Conservation (phyloP, 805 yeast genomes). For the Cyberlindnera euphorbiiphila region DNA sequence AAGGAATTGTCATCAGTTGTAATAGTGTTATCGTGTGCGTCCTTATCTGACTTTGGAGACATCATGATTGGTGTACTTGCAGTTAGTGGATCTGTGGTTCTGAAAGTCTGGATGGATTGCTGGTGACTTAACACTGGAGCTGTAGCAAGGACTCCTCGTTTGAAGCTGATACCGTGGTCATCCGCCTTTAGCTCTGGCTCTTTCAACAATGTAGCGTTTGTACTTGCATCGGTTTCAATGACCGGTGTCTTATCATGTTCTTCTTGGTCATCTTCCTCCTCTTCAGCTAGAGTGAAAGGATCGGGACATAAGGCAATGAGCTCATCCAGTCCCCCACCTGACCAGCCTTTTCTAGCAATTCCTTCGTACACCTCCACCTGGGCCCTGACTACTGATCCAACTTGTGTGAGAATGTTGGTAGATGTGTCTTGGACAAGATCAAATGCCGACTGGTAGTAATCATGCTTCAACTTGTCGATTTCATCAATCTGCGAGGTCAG, state of each 20-base stretch:
- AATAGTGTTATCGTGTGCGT: conserved; percentile 3
- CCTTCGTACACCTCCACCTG: conserved; percentile 80
- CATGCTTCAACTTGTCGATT: conserved; percentile 70
- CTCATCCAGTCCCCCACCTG: conserved; percentile 82
- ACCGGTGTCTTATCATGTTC: conserved; percentile 1
- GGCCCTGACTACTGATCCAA: conserved; percentile 68
- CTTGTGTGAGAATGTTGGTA: conserved; percentile 44
- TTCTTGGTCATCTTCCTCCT: conserved; percentile 21
- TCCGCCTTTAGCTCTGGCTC: conserved; percentile 5
- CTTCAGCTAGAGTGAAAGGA: conserved; percentile 40
- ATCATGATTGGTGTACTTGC: conserved; percentile 22
- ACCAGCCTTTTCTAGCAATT: conserved; percentile 80
- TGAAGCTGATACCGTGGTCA: conserved; percentile 14
- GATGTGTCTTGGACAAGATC: conserved; percentile 62
- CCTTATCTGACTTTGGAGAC: conserved; percentile 9
- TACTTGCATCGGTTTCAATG: conserved; percentile 4
- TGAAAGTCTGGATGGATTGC: conserved; percentile 16
- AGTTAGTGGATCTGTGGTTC: conserved; percentile 9
- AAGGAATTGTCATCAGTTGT: conserved; percentile 45
- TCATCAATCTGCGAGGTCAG: conserved; percentile 75
- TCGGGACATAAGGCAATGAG: conserved; percentile 62
- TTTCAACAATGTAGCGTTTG: background rate
- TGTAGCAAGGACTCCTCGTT: conserved; percentile 11
- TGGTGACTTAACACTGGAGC: conserved; percentile 19
- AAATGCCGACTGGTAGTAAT: conserved; percentile 63